Conservation (phyloP, 1,284 basidiomycete species). For the Sanguinoderma infundibulare region DNA sequence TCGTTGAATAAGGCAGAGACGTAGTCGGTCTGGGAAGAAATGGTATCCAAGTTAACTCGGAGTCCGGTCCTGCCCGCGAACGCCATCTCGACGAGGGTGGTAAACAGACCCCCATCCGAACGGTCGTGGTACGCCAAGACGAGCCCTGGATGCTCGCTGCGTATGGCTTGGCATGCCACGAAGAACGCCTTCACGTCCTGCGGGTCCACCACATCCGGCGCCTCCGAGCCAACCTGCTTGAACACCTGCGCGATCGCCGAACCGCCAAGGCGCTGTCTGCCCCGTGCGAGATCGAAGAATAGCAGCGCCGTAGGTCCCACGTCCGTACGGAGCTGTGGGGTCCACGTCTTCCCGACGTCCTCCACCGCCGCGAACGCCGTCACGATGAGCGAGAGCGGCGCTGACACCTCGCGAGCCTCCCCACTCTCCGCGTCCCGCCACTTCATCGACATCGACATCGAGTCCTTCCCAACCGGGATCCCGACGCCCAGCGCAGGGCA, state of each 20-base stretch:
- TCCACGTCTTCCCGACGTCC: constrained; percentile 88
- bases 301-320: constrained; percentile 76
- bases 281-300: constrained; percentile 88
- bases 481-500: constrained; percentile 95
- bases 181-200: constrained; percentile 86
- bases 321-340: constrained; percentile 83
- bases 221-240: constrained; percentile 87
- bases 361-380: constrained; percentile 94
- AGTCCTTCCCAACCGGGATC: constrained; percentile 98
- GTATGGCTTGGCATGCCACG: constrained; percentile 77
- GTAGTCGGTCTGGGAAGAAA: constrained; percentile 55
- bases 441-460: constrained; percentile 99
- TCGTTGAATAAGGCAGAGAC: constrained; percentile 91
- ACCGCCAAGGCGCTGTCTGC: constrained; percentile 90
- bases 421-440: constrained; percentile 64
- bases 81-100: constrained; percentile 93
- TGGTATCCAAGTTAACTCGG: constrained; percentile 66
- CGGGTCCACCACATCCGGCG: constrained; percentile 89
- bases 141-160: constrained; percentile 59
- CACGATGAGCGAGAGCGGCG: constrained; percentile 91
- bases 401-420: constrained; percentile 81
- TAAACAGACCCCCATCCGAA: constrained; percentile 95
- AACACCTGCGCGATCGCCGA: constrained; percentile 96
- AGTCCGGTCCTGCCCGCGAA: constrained; percentile 91
- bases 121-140: constrained; percentile 98